Conservation (phyloP, 2,329 filamentous ascomycete species). For the Waltergamsia citrina region DNA sequence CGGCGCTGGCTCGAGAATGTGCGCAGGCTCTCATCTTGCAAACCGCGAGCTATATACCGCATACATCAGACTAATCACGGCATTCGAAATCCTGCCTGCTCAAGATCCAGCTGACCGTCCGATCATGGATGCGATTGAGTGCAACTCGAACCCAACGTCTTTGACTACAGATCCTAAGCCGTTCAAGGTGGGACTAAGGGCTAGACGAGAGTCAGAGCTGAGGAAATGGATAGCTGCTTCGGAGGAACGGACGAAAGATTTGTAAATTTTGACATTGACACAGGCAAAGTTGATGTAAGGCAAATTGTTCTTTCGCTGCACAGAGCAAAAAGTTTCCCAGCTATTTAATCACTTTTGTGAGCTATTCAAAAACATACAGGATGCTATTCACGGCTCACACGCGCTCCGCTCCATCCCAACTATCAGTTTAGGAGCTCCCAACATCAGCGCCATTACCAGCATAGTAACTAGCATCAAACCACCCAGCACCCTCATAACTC, state of each 20-base stretch:
- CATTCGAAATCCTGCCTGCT: conserved; percentile 43
- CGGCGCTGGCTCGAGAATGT: conserved; percentile 55
- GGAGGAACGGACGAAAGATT: conserved; percentile 38
- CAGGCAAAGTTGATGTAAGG: too few species aligned
- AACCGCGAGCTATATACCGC: conserved; percentile 55
- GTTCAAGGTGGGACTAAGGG: conserved; percentile 48
- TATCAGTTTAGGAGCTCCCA: too few species aligned
- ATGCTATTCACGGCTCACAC: too few species aligned
- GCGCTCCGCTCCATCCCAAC: too few species aligned
- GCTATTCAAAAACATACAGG: too few species aligned
- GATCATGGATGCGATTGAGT: conserved; percentile 46
- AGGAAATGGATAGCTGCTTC: conserved; percentile 42
- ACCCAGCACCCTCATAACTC: conserved; percentile 42
- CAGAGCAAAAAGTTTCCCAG: too few species aligned
- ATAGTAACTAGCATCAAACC: conserved; percentile 31
- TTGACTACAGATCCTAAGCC: conserved; percentile 53
- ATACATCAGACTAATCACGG: conserved; percentile 47
- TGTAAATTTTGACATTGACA: too few species aligned
- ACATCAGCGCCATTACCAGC: too few species aligned
- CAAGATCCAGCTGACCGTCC: conserved; percentile 36
- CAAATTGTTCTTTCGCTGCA: too few species aligned
- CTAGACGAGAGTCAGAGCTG: conserved; percentile 33
- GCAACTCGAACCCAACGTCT: conserved; percentile 45
- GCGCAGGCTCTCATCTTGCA: conserved; percentile 52
- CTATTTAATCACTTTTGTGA: too few species aligned